phyloP scores from a whole-genome alignment of 1,284 basidiomycete species.

The Phellinidium pouzarii region DNA sequence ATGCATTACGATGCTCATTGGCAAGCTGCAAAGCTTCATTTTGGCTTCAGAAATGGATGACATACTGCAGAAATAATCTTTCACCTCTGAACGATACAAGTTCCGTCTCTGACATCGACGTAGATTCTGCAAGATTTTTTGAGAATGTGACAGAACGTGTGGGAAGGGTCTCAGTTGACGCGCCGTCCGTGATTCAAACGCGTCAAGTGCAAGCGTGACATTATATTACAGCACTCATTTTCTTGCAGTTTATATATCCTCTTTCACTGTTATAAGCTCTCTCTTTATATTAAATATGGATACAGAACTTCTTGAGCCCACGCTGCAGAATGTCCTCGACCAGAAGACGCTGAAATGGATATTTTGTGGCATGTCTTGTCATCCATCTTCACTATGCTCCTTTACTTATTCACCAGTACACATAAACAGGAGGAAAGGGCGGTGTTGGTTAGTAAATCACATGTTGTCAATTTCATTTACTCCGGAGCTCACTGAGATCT shows the following conservation, averaged over 20 bases:
- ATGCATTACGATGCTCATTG: constrained; percentile 86
- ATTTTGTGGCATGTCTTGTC: constrained; percentile 74
- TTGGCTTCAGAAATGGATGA: constrained; percentile 11
- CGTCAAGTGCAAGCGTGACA: too few species aligned
- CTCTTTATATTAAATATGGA: too few species aligned
- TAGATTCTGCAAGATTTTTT: background rate
- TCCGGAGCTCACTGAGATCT: constrained; percentile 16
- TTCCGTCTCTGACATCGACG: constrained; percentile 6
- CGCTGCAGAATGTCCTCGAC: constrained; percentile 85
- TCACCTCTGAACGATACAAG: constrained; percentile 14
- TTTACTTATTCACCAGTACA: constrained; percentile 16
- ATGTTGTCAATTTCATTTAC: background rate
- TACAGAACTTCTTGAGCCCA: constrained; percentile 61
- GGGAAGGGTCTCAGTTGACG: constrained; percentile 4
- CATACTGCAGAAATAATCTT: background rate
- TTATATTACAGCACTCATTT: too few species aligned
- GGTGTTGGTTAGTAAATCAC: constrained; percentile 69
- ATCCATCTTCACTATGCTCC: constrained; percentile 14
- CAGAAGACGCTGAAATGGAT: constrained; percentile 91
- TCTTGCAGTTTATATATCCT: too few species aligned
- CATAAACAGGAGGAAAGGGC: constrained; percentile 77
- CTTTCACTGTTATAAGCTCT: too few species aligned
- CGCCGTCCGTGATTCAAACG: background rate
- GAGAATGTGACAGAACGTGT: constrained; percentile 15
- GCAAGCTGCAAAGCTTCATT: constrained; percentile 68